phyloP scores from a whole-genome alignment of 2,329 filamentous ascomycete genomes.

The Coleophoma eucalyptorum region DNA sequence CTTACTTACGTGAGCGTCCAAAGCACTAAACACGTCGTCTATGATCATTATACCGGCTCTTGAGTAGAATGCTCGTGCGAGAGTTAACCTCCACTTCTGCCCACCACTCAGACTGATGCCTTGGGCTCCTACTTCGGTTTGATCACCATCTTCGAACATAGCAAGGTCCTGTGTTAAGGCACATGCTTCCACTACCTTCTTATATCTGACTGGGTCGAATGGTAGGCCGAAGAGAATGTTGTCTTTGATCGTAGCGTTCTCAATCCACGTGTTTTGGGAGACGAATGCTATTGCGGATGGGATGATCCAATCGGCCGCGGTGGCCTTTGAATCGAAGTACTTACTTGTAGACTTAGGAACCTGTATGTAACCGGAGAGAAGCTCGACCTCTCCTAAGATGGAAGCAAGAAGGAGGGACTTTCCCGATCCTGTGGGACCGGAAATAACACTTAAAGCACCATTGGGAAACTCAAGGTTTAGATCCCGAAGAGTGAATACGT shows the following conservation, averaged over 20 bases:
- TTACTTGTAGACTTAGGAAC: constrained; percentile 48
- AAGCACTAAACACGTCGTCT: constrained; percentile 78
- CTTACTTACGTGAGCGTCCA: constrained; percentile 77
- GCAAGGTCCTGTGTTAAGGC: constrained; percentile 72
- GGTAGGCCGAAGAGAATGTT: constrained; percentile 79
- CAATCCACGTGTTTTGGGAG: constrained; percentile 79
- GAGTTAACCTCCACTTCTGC: constrained; percentile 77
- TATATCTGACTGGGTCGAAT: constrained; percentile 62
- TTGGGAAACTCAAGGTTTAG: constrained; percentile 64
- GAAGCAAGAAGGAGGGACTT: constrained; percentile 73
- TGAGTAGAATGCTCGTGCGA: constrained; percentile 78
- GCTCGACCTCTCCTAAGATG: constrained; percentile 71
- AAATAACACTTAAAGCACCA: constrained; percentile 70
- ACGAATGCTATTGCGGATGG: constrained; percentile 69
- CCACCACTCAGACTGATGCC: constrained; percentile 82
- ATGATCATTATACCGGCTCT: constrained; percentile 71
- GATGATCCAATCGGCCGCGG: constrained; percentile 61
- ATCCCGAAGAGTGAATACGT: constrained; percentile 61
- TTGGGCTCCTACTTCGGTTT: constrained; percentile 79
- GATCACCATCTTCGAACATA: constrained; percentile 72
- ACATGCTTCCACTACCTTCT: constrained; percentile 66
- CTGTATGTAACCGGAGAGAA: constrained; percentile 59
- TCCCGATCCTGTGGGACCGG: constrained; percentile 73
- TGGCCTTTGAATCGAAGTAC: constrained; percentile 60
- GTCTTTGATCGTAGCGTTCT: constrained; percentile 73